Evolutionary conservation across 305 asterid genomes (phyloP).

Genomic region (Lippia alba): DNA sequence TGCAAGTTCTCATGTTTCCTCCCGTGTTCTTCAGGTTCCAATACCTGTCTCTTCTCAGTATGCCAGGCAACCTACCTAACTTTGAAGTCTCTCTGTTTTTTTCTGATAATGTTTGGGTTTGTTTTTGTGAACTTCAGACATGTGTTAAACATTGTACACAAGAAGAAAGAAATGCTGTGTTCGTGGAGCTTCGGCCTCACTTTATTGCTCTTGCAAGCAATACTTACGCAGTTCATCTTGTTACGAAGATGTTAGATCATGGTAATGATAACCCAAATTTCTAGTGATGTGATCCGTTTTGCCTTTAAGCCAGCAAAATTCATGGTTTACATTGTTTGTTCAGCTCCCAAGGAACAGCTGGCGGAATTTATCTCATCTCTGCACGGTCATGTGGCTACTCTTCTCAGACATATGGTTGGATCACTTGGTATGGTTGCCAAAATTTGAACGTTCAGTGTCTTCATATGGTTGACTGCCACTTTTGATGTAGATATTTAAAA

Average conservation of each 20-base stretch:
- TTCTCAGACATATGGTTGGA: slow-evolving; percentile 92
- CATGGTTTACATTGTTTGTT: slow-evolving; percentile 24
- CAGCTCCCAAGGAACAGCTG: slow-evolving; percentile 88
- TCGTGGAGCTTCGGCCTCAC: slow-evolving; percentile 78
- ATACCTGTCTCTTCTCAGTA: slow-evolving; percentile 21
- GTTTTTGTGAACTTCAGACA: slow-evolving; percentile 57
- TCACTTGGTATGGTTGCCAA: slow-evolving; percentile 72
- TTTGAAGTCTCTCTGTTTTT: slow-evolving; percentile 18
- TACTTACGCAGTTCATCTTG: slow-evolving; percentile 86
- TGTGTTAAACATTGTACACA: slow-evolving; percentile 85
- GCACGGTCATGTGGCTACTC: slow-evolving; percentile 89
- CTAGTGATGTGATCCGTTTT: slow-evolving; percentile 1
- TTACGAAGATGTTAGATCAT: slow-evolving; percentile 79
- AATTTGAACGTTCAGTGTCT: slow-evolving; percentile 12
- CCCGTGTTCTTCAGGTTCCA: slow-evolving; percentile 95
- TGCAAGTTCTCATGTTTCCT: slow-evolving; percentile 80
- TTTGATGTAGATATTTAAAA: not conserved
- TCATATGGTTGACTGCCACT: not conserved
- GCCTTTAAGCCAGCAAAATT: slow-evolving; percentile 15
- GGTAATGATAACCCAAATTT: slow-evolving; percentile 50
- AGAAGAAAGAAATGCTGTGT: slow-evolving; percentile 80
- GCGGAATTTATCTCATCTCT: slow-evolving; percentile 81
- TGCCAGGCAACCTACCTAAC: not conserved
- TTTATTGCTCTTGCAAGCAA: slow-evolving; percentile 69
- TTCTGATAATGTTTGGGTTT: slow-evolving; percentile 24